A percentile compares a stretch with the other conserved stretches of the same genome.
These are phyloP conservation scores for Zymoseptoria crescenta DNA, from an alignment of 2,329 filamentous ascomycete genomes.

Conservation along the genomic window DNA sequence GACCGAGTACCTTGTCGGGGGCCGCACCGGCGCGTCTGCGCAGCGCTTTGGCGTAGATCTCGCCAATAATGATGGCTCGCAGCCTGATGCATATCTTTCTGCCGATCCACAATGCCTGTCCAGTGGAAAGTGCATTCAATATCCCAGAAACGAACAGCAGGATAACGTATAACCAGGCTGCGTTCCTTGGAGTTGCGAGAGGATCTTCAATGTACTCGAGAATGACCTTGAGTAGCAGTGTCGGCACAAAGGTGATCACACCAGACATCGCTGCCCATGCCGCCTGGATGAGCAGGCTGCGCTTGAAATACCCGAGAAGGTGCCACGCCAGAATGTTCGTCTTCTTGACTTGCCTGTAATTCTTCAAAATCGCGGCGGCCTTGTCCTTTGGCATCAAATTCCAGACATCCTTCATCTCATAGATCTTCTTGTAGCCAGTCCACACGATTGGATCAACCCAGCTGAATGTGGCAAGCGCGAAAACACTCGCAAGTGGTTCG, in stretches of 20 bases:
- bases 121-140: constrained; percentile 73
- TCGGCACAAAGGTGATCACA: constrained; percentile 83
- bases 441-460: constrained; percentile 89
- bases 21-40: constrained; percentile 75
- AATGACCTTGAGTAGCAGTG: constrained; percentile 81
- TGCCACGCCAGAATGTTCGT: constrained; percentile 72
- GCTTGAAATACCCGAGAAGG: constrained; percentile 75
- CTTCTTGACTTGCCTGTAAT: constrained; percentile 80
- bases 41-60: constrained; percentile 93
- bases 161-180: constrained; percentile 93
- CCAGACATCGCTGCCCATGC: constrained; percentile 72
- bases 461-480: constrained; percentile 78
- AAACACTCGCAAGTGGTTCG: constrained; percentile 78
- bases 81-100: constrained; percentile 90
- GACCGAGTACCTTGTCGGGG: constrained; percentile 64
- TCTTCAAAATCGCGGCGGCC: constrained; percentile 66
- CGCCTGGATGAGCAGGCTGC: constrained; percentile 66
- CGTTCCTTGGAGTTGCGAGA: constrained; percentile 65
- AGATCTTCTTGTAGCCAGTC: constrained; percentile 76
- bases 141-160: constrained; percentile 77
- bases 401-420: constrained; percentile 84
- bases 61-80: constrained; percentile 89
- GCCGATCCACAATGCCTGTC: constrained; percentile 84
- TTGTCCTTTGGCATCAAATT: constrained; percentile 85
- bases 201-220: constrained; percentile 90